These are phyloP conservation scores for Auriculariales sp. DNA, from an alignment of 768 basidiomycete genomes.

Conservation along the genomic window DNA sequence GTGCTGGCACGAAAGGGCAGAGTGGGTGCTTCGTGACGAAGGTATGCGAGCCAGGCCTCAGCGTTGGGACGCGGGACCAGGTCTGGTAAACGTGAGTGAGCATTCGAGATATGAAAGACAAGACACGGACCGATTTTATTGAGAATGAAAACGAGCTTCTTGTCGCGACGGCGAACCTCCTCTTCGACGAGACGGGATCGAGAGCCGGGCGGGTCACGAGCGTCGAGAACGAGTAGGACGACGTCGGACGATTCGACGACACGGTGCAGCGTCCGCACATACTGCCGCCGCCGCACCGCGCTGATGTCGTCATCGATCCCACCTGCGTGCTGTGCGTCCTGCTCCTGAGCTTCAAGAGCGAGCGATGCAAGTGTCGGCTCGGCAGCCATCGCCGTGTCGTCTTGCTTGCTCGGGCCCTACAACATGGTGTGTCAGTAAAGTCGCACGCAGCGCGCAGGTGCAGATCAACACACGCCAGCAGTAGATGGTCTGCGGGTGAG, in stretches of 20 bases:
- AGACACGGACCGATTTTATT: conserved; percentile 85
- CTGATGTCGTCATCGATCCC: not conserved
- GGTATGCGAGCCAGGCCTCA: conserved; percentile 76
- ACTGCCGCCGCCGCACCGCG: conserved; percentile 35
- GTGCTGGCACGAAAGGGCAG: conserved; percentile 80
- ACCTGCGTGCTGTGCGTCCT: not conserved
- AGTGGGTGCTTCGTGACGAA: conserved; percentile 87
- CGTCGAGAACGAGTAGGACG: conserved; percentile 79
- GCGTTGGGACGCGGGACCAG: conserved; percentile 81
- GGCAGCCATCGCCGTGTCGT: conserved; percentile 56
- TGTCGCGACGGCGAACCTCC: conserved; percentile 79
- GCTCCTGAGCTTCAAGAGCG: conserved; percentile 28
- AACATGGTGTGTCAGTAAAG: not conserved
- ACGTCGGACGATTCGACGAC: conserved; percentile 92
- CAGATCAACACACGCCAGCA: conserved; percentile 1
- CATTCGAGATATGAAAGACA: not conserved
- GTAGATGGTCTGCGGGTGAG: conserved; percentile 7
- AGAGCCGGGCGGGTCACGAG: conserved; percentile 89
- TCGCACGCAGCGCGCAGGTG: not conserved
- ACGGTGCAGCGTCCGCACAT: conserved; percentile 70
- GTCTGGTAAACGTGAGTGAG: conserved; percentile 30
- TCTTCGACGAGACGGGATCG: conserved; percentile 87
- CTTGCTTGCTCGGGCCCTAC: conserved; percentile 18
- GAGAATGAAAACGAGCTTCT: conserved; percentile 85
- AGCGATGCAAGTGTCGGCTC: conserved; percentile 56